phyloP scores from a whole-genome alignment of 2,329 filamentous ascomycete genomes.

The Metarhizium humberi region DNA sequence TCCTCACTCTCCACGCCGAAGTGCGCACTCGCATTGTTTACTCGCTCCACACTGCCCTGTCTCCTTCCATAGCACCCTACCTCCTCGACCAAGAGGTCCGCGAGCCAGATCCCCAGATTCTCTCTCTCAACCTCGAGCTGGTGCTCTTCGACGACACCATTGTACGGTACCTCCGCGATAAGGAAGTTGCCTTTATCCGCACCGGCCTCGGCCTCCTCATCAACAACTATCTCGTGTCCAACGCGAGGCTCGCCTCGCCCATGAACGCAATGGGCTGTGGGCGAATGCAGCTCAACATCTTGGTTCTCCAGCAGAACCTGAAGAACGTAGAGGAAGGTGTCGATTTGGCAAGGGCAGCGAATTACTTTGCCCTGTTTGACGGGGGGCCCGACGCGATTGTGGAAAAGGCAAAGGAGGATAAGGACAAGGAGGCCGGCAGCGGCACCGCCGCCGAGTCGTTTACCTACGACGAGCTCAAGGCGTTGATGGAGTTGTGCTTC shows the following conservation, averaged over 20 bases:
- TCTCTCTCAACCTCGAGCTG: slow-evolving; percentile 76
- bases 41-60: slow-evolving; percentile 59
- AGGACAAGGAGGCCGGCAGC: slow-evolving; percentile 22
- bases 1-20: slow-evolving; percentile 83
- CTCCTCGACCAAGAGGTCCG: slow-evolving; percentile 62
- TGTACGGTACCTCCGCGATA: slow-evolving; percentile 58
- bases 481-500: slow-evolving; percentile 56
- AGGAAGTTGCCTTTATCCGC: slow-evolving; percentile 68
- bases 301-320: slow-evolving; percentile 92
- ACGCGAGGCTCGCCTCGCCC: slow-evolving; percentile 59
- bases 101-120: slow-evolving; percentile 69
- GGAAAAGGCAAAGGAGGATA: slow-evolving; percentile 45
- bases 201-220: slow-evolving; percentile 68
- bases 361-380: slow-evolving; percentile 62
- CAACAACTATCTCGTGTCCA: slow-evolving; percentile 68
- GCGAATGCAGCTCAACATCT: slow-evolving; percentile 87
- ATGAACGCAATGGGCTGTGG: slow-evolving; percentile 80
- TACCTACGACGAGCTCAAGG: slow-evolving; percentile 58
- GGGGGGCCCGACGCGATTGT: slow-evolving; percentile 57
- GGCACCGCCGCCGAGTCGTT: slow-evolving; percentile 31
- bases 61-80: slow-evolving; percentile 51
- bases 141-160: slow-evolving; percentile 82
- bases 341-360: slow-evolving; percentile 50
- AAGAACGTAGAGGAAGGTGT: slow-evolving; percentile 79
- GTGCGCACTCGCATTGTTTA: slow-evolving; percentile 78